Conservation (phyloP, 345 rosid species). For the Camelina laxa region DNA sequence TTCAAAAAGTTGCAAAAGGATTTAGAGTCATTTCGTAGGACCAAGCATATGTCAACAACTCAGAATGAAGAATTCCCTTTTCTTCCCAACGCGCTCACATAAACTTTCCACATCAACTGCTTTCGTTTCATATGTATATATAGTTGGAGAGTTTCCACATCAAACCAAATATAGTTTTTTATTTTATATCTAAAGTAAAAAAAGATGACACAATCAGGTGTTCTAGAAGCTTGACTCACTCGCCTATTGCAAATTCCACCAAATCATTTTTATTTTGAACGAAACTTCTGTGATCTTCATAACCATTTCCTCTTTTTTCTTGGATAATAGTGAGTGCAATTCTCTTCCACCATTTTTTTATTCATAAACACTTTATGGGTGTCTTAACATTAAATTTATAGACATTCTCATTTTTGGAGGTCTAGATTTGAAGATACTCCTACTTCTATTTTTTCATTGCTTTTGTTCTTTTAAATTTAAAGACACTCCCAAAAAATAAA, state of each 20-base stretch:
- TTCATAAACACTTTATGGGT: too few relatives aligned
- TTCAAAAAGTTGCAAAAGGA: not conserved
- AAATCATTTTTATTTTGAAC: not conserved
- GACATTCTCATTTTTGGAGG: too few relatives aligned
- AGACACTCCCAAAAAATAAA: too few relatives aligned
- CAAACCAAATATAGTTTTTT: not conserved
- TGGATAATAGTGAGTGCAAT: not conserved
- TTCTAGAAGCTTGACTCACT: conserved; percentile 43
- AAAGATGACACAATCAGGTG: not conserved
- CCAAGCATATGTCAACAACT: conserved; percentile 7
- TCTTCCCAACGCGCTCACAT: conserved; percentile 25
- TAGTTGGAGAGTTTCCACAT: too few relatives aligned
- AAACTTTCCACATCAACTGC: not conserved
- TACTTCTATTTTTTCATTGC: too few relatives aligned
- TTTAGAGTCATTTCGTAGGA: not conserved
- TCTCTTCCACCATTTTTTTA: not conserved
- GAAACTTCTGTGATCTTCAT: not conserved
- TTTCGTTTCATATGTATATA: too few relatives aligned
- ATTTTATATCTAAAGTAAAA: too few relatives aligned
- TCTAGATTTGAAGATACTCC: too few relatives aligned
- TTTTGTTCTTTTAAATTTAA: too few relatives aligned
- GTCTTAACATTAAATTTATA: too few relatives aligned
- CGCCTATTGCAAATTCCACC: conserved; percentile 26
- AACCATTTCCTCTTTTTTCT: not conserved
- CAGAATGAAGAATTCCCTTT: conserved; percentile 21